Evolutionary conservation across 192 early-diverging fungal genomes (phyloP).

Genomic region (Linnemannia schmuckeri): DNA sequence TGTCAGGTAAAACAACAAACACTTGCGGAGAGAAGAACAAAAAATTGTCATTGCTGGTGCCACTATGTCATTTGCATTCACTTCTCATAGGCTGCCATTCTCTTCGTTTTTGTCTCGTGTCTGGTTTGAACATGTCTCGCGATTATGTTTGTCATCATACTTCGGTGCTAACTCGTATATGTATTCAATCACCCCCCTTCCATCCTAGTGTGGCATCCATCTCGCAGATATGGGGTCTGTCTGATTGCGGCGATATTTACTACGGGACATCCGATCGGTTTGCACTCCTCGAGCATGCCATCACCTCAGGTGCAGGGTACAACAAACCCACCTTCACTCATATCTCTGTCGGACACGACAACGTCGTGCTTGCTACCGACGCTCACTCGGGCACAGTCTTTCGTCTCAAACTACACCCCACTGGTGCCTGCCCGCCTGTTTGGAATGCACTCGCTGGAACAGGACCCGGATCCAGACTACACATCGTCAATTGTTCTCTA

Average conservation of each 20-base stretch:
- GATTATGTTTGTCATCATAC: neutral
- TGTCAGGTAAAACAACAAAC: conserved; percentile 30
- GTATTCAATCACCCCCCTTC: neutral
- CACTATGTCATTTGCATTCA: neutral
- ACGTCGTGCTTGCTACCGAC: conserved; percentile 41
- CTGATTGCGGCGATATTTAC: conserved; percentile 30
- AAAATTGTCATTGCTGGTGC: neutral
- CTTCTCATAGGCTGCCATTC: neutral
- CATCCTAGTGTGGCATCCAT: conserved; percentile 38
- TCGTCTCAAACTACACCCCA: conserved; percentile 31
- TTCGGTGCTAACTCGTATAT: neutral
- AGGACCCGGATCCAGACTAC: conserved; percentile 15
- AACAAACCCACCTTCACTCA: conserved; percentile 31
- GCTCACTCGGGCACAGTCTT: conserved; percentile 43
- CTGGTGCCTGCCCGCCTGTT: conserved; percentile 35
- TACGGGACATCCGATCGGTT: conserved; percentile 44
- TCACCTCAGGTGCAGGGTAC: conserved; percentile 48
- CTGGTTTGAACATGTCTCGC: neutral
- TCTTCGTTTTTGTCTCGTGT: neutral
- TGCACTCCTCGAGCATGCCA: conserved; percentile 22
- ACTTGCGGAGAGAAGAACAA: too few species aligned
- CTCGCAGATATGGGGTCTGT: conserved; percentile 50
- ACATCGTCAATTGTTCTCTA: conserved; percentile 23
- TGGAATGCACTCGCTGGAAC: conserved; percentile 42
- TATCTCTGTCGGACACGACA: conserved; percentile 42